A percentile compares a stretch with the other conserved stretches of the same genome.
phyloP scores from a whole-genome alignment of 1,139 yeast genomes.

The Candida pseudocylindracea region DNA sequence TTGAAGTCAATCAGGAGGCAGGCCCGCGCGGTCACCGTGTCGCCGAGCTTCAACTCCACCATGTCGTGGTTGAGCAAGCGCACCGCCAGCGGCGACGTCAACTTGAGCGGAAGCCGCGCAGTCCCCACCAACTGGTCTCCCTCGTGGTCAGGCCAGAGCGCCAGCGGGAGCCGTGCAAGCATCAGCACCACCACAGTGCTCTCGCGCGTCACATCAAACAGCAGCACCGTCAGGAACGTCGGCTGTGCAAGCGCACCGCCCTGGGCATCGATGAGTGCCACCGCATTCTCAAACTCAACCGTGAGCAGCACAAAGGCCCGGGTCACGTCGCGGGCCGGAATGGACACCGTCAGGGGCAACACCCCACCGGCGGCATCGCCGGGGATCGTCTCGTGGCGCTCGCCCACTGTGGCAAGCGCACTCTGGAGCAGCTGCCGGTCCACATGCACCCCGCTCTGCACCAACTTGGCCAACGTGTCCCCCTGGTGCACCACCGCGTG shows the following conservation, averaged over 20 bases:
- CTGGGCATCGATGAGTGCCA: conserved; percentile 62
- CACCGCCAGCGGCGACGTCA: conserved; percentile 15
- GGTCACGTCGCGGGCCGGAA: conserved; percentile 21
- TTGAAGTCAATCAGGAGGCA: conserved; percentile 61
- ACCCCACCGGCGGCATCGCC: conserved; percentile 18
- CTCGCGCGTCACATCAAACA: conserved; percentile 57
- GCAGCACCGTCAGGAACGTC: conserved; percentile 68
- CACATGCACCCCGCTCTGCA: conserved; percentile 21
- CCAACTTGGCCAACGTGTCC: conserved; percentile 27
- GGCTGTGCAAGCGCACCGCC: conserved; percentile 34
- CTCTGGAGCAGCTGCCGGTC: conserved; percentile 6
- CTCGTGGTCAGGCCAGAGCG: conserved; percentile 26
- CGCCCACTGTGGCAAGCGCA: conserved; percentile 1
- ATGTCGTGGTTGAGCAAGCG: conserved; percentile 23
- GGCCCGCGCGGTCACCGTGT: conserved; percentile 16
- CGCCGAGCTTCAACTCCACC: conserved; percentile 13
- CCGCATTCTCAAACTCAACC: conserved; percentile 63
- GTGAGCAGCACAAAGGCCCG: conserved; percentile 46
- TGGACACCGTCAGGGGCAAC: conserved; percentile 45
- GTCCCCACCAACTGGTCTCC: conserved; percentile 1
- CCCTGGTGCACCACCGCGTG: conserved; percentile 29
- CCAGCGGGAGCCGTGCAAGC: conserved; percentile 54
- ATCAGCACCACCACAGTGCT: conserved; percentile 19
- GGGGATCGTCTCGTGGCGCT: conserved; percentile 4
- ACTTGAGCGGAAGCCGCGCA: conserved; percentile 15